Conservation (phyloP, 768 basidiomycete species). For the Boletus tylopilopsis region DNA sequence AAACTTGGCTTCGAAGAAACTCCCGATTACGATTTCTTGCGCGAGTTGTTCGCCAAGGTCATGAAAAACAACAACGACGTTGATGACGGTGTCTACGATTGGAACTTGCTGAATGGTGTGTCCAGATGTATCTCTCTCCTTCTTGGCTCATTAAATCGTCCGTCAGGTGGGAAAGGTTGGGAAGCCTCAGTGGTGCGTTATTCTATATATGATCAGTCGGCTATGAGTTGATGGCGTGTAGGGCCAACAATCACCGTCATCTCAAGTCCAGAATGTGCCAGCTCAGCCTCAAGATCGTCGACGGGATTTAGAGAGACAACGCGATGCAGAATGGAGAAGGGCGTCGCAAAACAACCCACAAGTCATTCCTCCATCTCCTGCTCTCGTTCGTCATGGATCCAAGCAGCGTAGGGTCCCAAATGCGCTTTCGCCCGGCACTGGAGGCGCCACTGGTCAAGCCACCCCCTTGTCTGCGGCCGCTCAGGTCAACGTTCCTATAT, state of each 20-base stretch:
- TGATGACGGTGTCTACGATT: conserved; percentile 94
- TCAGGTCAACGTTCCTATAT: conserved; percentile 69
- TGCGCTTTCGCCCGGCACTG: conserved; percentile 53
- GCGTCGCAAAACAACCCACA: conserved; percentile 52
- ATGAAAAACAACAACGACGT: conserved; percentile 87
- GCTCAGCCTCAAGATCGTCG: conserved; percentile 55
- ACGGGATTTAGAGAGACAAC: conserved; percentile 47
- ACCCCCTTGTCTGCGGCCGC: conserved; percentile 75
- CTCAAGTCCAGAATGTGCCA: conserved; percentile 59
- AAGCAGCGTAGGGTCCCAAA: conserved; percentile 64
- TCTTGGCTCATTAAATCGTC: conserved; percentile 9
- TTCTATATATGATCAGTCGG: neutral
- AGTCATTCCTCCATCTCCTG: conserved; percentile 70
- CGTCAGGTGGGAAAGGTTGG: conserved; percentile 87
- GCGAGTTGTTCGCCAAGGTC: conserved; percentile 92
- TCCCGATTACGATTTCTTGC: conserved; percentile 97
- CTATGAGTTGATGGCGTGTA: conserved; percentile 23
- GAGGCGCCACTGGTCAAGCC: conserved; percentile 47
- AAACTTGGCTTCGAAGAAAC: conserved; percentile 99
- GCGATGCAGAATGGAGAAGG: conserved; percentile 62
- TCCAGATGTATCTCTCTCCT: neutral
- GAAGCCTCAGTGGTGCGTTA: conserved; percentile 70
- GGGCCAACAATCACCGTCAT: conserved; percentile 62
- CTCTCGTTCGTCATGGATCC: conserved; percentile 71
- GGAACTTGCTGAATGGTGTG: conserved; percentile 87